Evolutionary conservation across 225 moss, liverwort and hornwort genomes (phyloP).

Genomic region (Ulota crispa): DNA sequence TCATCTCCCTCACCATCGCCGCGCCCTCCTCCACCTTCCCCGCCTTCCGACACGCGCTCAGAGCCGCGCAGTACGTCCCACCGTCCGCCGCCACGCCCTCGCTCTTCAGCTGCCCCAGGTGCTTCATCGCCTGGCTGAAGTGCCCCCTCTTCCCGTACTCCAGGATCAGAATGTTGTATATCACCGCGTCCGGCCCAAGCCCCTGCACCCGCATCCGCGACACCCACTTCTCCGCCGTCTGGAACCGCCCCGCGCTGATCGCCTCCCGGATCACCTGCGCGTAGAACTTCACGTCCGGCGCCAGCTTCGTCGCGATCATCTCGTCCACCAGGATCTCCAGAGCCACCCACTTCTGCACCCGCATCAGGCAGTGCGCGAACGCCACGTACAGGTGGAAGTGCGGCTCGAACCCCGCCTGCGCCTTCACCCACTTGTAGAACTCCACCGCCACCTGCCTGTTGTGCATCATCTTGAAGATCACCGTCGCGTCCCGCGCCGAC

Average conservation of each 20-base stretch:
- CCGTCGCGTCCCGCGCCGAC: conserved; percentile 43
- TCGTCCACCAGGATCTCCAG: conserved; percentile 59
- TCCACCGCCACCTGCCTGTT: conserved; percentile 49
- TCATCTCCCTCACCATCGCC: conserved; percentile 57
- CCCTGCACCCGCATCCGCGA: conserved; percentile 44
- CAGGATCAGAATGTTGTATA: conserved; percentile 52
- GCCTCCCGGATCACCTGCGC: conserved; percentile 52
- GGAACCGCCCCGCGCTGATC: conserved; percentile 40
- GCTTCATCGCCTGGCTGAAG: conserved; percentile 45
- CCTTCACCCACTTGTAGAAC: conserved; percentile 63
- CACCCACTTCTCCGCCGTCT: conserved; percentile 59
- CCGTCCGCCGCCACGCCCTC: conserved; percentile 38
- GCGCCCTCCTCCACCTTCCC: conserved; percentile 48
- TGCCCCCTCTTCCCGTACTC: conserved; percentile 53
- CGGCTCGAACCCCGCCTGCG: conserved; percentile 49
- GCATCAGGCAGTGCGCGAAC: conserved; percentile 58
- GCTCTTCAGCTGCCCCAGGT: conserved; percentile 42
- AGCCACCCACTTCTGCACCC: conserved; percentile 65
- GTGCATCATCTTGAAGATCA: conserved; percentile 61
- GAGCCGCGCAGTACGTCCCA: conserved; percentile 54
- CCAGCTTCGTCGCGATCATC: conserved; percentile 47
- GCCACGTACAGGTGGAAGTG: conserved; percentile 51
- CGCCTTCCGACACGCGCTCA: conserved; percentile 59
- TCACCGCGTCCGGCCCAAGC: conserved; percentile 30
- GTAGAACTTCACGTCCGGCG: conserved; percentile 57